A percentile compares a stretch with the other conserved stretches of the same genome.
phyloP scores from a whole-genome alignment of 331 rosid genomes.

The Acacia concinna region DNA sequence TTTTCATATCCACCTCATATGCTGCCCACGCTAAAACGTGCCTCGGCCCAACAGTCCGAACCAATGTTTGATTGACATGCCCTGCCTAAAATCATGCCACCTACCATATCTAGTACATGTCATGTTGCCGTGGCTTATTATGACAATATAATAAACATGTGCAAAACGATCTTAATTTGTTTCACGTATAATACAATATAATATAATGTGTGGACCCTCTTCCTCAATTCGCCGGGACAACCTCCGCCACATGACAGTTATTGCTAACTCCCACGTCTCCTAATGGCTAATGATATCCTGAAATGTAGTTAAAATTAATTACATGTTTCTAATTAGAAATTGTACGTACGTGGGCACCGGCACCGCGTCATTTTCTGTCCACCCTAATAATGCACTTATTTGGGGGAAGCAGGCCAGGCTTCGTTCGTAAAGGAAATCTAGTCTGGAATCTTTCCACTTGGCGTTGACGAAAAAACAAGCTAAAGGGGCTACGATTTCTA shows the following conservation, averaged over 20 bases:
- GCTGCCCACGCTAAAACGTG: background rate
- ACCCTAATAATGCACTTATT: background rate
- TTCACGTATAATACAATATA: too few species aligned
- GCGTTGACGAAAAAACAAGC: conserved; percentile 49
- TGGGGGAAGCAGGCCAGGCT: background rate
- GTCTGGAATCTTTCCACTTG: conserved; percentile 24
- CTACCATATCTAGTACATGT: background rate
- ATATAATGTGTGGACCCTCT: background rate
- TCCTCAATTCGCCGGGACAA: background rate
- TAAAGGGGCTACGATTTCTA: conserved; percentile 31
- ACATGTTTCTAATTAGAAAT: background rate
- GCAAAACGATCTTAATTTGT: background rate
- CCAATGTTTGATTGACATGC: background rate
- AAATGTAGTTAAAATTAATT: background rate
- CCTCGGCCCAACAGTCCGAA: background rate
- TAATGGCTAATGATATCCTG: too few species aligned
- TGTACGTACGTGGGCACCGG: too few species aligned
- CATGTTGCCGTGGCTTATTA: background rate
- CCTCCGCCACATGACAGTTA: background rate
- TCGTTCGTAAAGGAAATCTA: background rate
- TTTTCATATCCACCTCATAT: too few species aligned
- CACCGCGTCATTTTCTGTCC: background rate
- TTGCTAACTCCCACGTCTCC: background rate
- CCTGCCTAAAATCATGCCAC: background rate
- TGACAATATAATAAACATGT: background rate